phyloP scores from a whole-genome alignment of 805 yeast genomes.

The Metschnikowia henanensis region DNA sequence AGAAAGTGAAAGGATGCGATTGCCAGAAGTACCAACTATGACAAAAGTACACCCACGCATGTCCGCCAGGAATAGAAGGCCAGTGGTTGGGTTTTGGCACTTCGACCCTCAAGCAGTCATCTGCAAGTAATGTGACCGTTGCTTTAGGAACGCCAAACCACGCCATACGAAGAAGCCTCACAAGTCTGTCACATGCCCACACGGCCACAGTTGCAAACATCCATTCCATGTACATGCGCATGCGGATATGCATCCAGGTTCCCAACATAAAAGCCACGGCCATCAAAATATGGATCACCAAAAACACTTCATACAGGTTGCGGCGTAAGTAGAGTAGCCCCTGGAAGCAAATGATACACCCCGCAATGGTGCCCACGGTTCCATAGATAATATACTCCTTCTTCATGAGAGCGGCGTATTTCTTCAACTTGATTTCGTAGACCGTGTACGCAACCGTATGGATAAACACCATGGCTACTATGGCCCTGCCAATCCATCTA shows the following conservation, averaged over 20 bases:
- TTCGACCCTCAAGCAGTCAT: conserved; percentile 47
- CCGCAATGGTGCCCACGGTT: conserved; percentile 31
- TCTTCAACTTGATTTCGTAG: not conserved
- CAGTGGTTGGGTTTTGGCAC: conserved; percentile 48
- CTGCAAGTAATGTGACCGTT: conserved; percentile 33
- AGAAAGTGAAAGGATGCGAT: conserved; percentile 69
- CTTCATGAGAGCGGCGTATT: not conserved
- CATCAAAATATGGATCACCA: conserved; percentile 41
- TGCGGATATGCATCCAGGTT: conserved; percentile 57
- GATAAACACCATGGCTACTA: conserved; percentile 46
- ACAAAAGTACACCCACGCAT: conserved; percentile 56
- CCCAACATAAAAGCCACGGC: conserved; percentile 48
- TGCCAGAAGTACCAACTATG: conserved; percentile 58
- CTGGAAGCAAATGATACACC: conserved; percentile 44
- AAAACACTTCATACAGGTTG: conserved; percentile 54
- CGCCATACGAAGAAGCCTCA: conserved; percentile 31
- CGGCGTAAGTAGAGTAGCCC: conserved; percentile 54
- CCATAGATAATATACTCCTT: conserved; percentile 31
- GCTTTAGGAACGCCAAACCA: conserved; percentile 39
- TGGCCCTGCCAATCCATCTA: conserved; percentile 59
- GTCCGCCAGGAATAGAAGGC: conserved; percentile 54
- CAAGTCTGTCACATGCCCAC: conserved; percentile 42
- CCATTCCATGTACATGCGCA: conserved; percentile 41
- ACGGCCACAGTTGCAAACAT: conserved; percentile 33
- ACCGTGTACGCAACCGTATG: conserved; percentile 41